Evolutionary conservation across 2,329 filamentous ascomycete species (phyloP).

Genomic region (Penicillium rolfsii): DNA sequence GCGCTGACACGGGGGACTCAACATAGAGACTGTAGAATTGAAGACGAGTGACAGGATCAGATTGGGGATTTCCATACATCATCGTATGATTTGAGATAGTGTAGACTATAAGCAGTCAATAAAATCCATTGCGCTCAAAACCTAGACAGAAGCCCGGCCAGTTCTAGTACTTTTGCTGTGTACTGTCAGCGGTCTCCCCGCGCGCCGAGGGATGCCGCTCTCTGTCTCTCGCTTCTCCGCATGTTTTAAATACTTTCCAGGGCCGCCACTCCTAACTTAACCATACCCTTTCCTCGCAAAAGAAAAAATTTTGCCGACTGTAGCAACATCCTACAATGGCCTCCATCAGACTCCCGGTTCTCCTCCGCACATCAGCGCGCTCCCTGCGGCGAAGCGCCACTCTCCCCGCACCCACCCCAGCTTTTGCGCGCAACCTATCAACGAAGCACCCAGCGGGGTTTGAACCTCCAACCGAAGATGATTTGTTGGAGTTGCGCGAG

Average conservation of each 20-base stretch:
- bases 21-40: neutral
- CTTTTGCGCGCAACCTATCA: constrained; percentile 55
- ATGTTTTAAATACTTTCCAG: constrained; percentile 15
- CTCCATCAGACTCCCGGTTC: constrained; percentile 35
- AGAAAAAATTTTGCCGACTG: neutral
- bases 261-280: neutral
- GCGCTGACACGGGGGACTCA: neutral
- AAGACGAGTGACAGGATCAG: neutral
- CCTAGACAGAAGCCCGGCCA: neutral
- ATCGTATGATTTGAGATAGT: neutral
- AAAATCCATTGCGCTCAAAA: neutral
- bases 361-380: constrained; percentile 40
- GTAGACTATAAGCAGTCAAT: neutral
- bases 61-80: neutral
- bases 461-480: constrained; percentile 67
- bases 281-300: neutral
- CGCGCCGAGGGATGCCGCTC: constrained; percentile 30
- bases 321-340: constrained; percentile 33
- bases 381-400: constrained; percentile 32
- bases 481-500: constrained; percentile 79
- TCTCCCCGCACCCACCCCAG: constrained; percentile 36
- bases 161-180: neutral
- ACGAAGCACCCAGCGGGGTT: constrained; percentile 70
- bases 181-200: constrained; percentile 10
- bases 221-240: constrained; percentile 4